These are phyloP conservation scores for Hypoxylon perforatum DNA, from an alignment of 495 filamentous ascomycete species.

Conservation along the genomic window DNA sequence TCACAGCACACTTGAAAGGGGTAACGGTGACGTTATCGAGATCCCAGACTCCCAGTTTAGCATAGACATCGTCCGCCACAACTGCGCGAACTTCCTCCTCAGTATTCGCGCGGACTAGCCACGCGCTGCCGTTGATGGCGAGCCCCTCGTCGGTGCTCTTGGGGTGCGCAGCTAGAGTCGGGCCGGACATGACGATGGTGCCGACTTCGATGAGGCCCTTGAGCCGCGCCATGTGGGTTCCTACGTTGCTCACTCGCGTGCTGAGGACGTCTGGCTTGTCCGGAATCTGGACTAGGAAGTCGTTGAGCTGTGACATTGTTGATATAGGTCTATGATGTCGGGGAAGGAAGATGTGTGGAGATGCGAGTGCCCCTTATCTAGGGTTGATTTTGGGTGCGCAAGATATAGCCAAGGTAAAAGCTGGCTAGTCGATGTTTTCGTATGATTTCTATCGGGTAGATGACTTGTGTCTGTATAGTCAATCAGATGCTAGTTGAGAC, in stretches of 20 bases:
- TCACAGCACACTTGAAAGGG: constrained; percentile 27
- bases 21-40: constrained; percentile 25
- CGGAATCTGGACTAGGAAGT: constrained; percentile 33
- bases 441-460: background rate
- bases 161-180: constrained; percentile 29
- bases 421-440: background rate
- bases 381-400: background rate
- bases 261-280: constrained; percentile 26
- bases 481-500: background rate
- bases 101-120: constrained; percentile 23
- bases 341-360: background rate
- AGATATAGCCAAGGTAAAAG: background rate
- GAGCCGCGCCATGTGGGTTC: constrained; percentile 22
- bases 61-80: constrained; percentile 26
- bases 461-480: background rate
- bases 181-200: constrained; percentile 35
- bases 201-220: constrained; percentile 31
- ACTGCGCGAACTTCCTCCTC: constrained; percentile 26
- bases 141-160: constrained; percentile 15
- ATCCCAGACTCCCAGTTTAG: constrained; percentile 38
- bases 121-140: constrained; percentile 31
- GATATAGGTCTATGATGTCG: background rate
- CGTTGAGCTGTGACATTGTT: constrained; percentile 36
- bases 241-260: constrained; percentile 23
- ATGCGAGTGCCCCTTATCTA: background rate